Evolutionary conservation across 805 yeast genomes (phyloP), one percentile per base, ranked within the genome.

Genomic region (Wickerhamiella galacta): DNA sequence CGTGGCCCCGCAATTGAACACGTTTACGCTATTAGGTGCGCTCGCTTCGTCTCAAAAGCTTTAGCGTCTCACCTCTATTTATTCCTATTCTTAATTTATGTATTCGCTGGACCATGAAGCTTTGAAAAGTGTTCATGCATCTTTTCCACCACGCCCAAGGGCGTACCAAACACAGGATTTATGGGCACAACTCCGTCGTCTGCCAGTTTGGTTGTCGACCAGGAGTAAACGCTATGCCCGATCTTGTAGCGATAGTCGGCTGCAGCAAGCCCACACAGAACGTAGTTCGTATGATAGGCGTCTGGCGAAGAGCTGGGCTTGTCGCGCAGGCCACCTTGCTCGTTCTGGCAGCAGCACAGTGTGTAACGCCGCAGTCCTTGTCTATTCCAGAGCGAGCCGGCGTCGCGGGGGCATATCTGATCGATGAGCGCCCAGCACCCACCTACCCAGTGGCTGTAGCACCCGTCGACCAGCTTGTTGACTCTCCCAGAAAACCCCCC

Each of bases 371-470:
- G 67, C 28, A 87, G 55, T 1, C 68, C 72, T 7, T 63, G 58
- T 38, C 83, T 65, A 37, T 72, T 62, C 38, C 75, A 48, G 37
- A 65, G 14, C 39, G 35, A 3, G n/a, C 6, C 3, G 14, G 26
- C 36, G 40, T 39, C 4, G 7, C 14, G 14, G 29, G 20, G 4
- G 57, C 60, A 22, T 1, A 75, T 57, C 0, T 66, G 58, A 38
- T 79, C 90, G 3, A 82, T 37, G 22, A 81, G 53, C 1, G 80
- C 71, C 40, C 66, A 60, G 24, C 75, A 51, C 0, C 82, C 92
- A 2, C 96, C 96, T 2, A 83, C 76, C 98, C 98, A 90, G 53
- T 77, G 87, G 48, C 87, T 72, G 52, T 90, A 90, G 53, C 98
- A 90, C 0, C 93, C 95, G 51, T 90, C 98, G 1, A 90, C 96